Conservation (phyloP, 257 asterid species). For the Linderniella brevidens region DNA sequence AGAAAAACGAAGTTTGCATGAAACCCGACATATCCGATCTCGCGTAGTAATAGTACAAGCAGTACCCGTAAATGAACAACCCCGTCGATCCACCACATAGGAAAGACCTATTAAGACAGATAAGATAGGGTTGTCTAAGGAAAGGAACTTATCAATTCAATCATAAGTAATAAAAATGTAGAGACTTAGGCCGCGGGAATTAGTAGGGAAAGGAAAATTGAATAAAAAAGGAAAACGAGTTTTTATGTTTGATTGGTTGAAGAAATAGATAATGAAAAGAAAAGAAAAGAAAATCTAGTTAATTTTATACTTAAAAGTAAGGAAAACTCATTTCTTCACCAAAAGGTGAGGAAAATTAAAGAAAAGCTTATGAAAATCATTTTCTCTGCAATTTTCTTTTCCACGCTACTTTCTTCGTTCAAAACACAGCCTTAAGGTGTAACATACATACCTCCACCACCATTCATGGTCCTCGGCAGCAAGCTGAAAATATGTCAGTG, state of each 20-base stretch:
- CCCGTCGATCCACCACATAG: constrained; percentile 85
- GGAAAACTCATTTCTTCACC: too few relatives aligned
- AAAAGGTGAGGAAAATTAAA: too few relatives aligned
- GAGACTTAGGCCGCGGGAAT: not conserved
- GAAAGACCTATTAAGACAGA: constrained; percentile 30
- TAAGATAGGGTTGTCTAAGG: not conserved
- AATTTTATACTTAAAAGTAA: too few relatives aligned
- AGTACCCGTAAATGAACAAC: constrained; percentile 52
- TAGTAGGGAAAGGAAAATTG: too few relatives aligned
- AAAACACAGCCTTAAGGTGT: not conserved
- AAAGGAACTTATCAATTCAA: not conserved
- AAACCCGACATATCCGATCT: constrained; percentile 56
- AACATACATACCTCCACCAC: constrained; percentile 63
- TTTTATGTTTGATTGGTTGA: too few relatives aligned
- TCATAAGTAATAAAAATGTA: not conserved
- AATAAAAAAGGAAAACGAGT: too few relatives aligned
- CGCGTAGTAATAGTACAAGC: constrained; percentile 46
- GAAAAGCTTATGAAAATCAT: too few relatives aligned
- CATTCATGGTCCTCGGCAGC: constrained; percentile 61
- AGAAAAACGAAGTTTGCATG: constrained; percentile 62
- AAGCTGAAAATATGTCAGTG: constrained; percentile 46
- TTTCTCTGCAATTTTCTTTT: too few relatives aligned
- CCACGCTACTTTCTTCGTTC: not conserved
- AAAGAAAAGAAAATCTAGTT: too few relatives aligned
- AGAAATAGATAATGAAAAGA: too few relatives aligned